Base-by-base conservation (phyloP, 2,329 filamentous ascomycete species). In the Neofusicoccum laricinum region DNA sequence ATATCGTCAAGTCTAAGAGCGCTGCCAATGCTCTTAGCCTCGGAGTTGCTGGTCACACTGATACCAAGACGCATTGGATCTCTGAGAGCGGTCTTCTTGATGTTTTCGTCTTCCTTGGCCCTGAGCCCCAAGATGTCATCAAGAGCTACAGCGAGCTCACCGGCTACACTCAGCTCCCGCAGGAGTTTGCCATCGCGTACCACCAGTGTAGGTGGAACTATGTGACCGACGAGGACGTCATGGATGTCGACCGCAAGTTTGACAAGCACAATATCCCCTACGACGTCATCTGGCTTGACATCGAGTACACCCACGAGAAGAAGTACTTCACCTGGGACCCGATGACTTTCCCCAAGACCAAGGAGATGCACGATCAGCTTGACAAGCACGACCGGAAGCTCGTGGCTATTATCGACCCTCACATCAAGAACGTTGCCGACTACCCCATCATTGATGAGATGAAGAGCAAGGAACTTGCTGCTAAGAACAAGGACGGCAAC, bases 181-280 rank as follows among this genome's bases (percentile, higher is more conserved):
- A 97, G 72, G 90, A 95, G 68, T 97, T 97, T 71, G 86, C 94
- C 1, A 88, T 99, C 69, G 95, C 87, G 12, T 97, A 98, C 78
- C 95, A 99, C 74, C 95, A 99, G 77, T 98, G 95, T 77, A 90
- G 95, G 71, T 99, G 95, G 95, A 99, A 99, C 80, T 99, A 99
- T 75, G 89, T 97, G 64, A 96, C 92, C 1, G 94, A 97, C 71
- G 93, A 97, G 68, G 95, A 99, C 78, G 93, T 99, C 65, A 96
- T 91, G 77, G 93, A 98, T 72, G 94, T 99, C 46, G 93, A 98
- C 75, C 88, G 91, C 68, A 96, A 96, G 76, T 97, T 99, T 81
- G 93, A 98, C 81, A 96, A 95, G 80, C 87, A 89, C 78, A 89
- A 92, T 74, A 97, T 99, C 63, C 95, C 95, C 0, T 99, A 98